A percentile compares a stretch with the other conserved stretches of the same genome.
Conservation (phyloP, 139 green algal genomes). For the Chlorella sp. region DNA sequence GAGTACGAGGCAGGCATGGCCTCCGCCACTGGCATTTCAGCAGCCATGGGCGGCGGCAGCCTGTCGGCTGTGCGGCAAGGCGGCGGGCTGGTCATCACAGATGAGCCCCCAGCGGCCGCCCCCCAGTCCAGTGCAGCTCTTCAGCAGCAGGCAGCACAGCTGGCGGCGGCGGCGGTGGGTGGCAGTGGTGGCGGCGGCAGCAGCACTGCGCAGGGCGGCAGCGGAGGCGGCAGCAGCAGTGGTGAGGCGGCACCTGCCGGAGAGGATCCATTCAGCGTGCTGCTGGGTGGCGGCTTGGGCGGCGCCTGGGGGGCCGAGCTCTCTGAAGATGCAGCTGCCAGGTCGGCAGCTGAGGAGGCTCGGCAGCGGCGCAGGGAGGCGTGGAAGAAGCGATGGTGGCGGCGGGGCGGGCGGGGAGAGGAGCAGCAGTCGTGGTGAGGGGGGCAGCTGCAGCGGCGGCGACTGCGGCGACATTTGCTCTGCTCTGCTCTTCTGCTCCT, state of each 20-base stretch:
- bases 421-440: neutral
- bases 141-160: neutral
- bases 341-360: neutral
- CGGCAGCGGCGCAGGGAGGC: conserved; percentile 7
- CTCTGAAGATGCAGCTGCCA: too few relatives aligned
- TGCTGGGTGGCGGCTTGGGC: neutral
- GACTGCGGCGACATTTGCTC: too few relatives aligned
- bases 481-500: too few relatives aligned
- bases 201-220: neutral
- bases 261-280: conserved; percentile 4
- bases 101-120: neutral
- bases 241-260: neutral
- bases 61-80: neutral
- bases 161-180: neutral
- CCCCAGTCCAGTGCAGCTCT: neutral
- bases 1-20: conserved; percentile 17
- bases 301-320: neutral
- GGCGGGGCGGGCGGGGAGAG: neutral
- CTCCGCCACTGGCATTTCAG: neutral
- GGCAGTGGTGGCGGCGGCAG: neutral
- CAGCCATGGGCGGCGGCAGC: neutral
- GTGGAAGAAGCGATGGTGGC: conserved; percentile 7
- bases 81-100: conserved; percentile 5
- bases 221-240: neutral
- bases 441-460: too few relatives aligned